A percentile compares a stretch with the other conserved stretches of the same genome.
Conservation (phyloP, 2,329 filamentous ascomycete species). For the Colletotrichum caudatum region DNA sequence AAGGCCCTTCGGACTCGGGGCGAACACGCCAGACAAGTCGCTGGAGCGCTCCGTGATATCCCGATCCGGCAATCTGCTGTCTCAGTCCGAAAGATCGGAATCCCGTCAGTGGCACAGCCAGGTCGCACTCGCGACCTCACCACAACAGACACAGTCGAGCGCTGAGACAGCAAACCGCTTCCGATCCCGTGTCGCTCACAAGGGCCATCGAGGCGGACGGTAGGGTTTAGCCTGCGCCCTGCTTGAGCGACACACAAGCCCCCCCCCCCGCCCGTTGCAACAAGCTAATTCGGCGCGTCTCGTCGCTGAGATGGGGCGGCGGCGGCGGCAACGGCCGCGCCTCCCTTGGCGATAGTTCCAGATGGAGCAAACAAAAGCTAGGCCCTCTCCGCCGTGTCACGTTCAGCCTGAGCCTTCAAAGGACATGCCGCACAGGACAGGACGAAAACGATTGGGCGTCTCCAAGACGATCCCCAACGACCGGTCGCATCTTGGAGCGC, state of each 20-base stretch:
- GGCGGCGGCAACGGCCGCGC: not conserved
- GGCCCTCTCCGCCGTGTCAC: not conserved
- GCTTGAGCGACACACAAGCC: not conserved
- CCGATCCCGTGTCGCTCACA: not conserved
- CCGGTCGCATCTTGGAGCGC: not conserved
- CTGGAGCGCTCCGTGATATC: not conserved
- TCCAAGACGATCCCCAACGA: not conserved
- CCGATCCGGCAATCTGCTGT: slow-evolving; percentile 27
- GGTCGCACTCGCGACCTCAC: too few species aligned
- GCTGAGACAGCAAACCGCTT: not conserved
- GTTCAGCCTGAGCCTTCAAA: not conserved
- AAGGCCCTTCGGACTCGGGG: not conserved
- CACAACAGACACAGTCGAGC: not conserved
- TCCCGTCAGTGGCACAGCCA: not conserved
- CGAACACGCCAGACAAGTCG: not conserved
- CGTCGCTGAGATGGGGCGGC: not conserved
- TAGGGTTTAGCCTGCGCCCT: not conserved
- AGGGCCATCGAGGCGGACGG: not conserved
- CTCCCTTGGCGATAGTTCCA: not conserved
- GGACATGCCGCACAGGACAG: not conserved
- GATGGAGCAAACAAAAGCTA: not conserved
- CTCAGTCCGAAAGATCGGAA: not conserved
- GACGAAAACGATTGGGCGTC: not conserved
- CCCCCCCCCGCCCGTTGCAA: not conserved
- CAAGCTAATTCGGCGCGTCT: not conserved